Percentiles rank a stretch among this genome's conserved stretches.
Evolutionary conservation across 768 basidiomycete genomes (phyloP).

Genomic region (Tulasnella sp.): DNA sequence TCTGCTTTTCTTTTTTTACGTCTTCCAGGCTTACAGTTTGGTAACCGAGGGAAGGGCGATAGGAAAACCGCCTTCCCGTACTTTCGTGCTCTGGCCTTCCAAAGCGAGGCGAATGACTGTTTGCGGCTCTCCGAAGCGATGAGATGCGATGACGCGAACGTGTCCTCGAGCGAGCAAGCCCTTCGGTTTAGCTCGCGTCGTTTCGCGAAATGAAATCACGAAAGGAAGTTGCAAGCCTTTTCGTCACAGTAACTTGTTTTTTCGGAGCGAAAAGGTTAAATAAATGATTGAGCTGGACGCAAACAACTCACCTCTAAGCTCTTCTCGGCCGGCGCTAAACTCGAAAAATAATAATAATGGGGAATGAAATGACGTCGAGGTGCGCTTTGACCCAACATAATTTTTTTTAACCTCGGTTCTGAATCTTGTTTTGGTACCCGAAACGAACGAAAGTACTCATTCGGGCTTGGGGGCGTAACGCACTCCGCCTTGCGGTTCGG

Average conservation of each 20-base stretch:
- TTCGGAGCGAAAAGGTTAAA: slow-evolving; percentile 3
- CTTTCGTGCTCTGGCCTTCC: background rate
- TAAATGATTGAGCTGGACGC: background rate
- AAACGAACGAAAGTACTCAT: background rate
- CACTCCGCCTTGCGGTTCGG: background rate
- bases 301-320: slow-evolving; percentile 1
- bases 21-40: background rate
- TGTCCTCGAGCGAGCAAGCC: background rate
- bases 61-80: background rate
- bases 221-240: background rate
- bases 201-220: background rate
- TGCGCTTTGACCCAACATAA: background rate
- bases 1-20: background rate
- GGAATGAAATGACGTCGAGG: background rate
- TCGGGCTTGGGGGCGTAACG: background rate
- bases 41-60: background rate
- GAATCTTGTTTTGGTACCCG: background rate
- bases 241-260: background rate
- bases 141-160: background rate
- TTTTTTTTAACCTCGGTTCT: background rate
- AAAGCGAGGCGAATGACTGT: background rate
- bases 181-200: background rate
- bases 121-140: background rate
- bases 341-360: background rate
- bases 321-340: background rate